phyloP scores from a whole-genome alignment of 2,329 filamentous ascomycete species.

The Aureobasidium sp. region DNA sequence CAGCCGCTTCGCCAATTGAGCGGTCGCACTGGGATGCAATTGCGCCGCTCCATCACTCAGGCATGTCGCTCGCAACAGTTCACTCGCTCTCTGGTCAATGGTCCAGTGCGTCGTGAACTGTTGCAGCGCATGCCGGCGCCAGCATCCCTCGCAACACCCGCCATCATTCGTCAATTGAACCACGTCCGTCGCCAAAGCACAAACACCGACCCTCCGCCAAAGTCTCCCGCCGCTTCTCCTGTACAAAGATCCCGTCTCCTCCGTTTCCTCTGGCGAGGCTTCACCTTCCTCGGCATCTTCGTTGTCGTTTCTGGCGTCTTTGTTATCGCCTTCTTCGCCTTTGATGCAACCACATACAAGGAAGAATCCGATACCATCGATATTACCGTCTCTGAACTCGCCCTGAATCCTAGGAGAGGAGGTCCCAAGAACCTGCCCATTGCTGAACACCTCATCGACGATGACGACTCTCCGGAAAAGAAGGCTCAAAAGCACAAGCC shows the following conservation, averaged over 20 bases:
- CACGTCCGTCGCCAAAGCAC: conserved; percentile 6
- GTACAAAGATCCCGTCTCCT: conserved; percentile 21
- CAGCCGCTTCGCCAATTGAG: conserved; percentile 12
- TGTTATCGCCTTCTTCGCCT: conserved; percentile 80
- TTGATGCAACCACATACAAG: conserved; percentile 86
- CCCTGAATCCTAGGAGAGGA: conserved; percentile 70
- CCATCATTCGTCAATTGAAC: conserved; percentile 7
- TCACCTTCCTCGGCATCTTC: conserved; percentile 67
- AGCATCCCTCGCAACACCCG: background rate
- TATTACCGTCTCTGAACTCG: conserved; percentile 74
- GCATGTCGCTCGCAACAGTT: conserved; percentile 6
- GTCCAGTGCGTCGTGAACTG: background rate
- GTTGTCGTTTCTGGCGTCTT: conserved; percentile 60
- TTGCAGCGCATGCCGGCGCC: background rate
- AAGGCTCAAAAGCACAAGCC: conserved; percentile 75
- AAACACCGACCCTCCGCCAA: conserved; percentile 4
- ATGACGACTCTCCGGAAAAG: conserved; percentile 69
- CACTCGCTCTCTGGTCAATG: conserved; percentile 2
- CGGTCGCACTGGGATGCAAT: conserved; percentile 4
- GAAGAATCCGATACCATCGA: conserved; percentile 60
- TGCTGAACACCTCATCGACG: conserved; percentile 77
- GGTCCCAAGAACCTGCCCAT: conserved; percentile 95
- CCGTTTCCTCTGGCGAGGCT: conserved; percentile 57
- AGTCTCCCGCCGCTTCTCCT: background rate
- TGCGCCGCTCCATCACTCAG: conserved; percentile 4